phyloP scores from a whole-genome alignment of 2,329 filamentous ascomycete genomes.

The Aspergillus aculeatinus region DNA sequence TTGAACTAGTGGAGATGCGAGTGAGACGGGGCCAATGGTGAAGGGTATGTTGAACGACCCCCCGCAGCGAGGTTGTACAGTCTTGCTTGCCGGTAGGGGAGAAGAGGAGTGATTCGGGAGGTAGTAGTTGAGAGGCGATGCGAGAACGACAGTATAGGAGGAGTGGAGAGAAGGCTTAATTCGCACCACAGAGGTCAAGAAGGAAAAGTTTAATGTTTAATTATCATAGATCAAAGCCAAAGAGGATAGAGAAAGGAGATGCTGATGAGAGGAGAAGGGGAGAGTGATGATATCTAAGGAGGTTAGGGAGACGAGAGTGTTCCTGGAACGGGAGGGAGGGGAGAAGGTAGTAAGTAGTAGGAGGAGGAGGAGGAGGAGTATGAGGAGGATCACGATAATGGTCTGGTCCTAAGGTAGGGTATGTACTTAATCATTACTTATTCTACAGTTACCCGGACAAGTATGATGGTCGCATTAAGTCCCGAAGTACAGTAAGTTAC shows the following conservation, averaged over 20 bases:
- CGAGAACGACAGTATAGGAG: neutral
- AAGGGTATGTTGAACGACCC: conserved; percentile 7
- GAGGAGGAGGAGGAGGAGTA: neutral
- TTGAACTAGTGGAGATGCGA: neutral
- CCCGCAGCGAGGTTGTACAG: conserved; percentile 13
- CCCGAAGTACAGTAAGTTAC: neutral
- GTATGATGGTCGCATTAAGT: neutral
- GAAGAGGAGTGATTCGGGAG: neutral
- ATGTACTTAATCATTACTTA: neutral
- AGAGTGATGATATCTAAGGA: neutral
- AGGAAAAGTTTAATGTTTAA: neutral
- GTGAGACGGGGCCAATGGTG: conserved; percentile 3
- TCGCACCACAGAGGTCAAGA: neutral
- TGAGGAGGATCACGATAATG: neutral
- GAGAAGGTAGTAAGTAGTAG: neutral
- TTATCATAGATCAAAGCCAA: neutral
- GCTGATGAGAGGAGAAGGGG: neutral
- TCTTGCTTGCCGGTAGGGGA: neutral
- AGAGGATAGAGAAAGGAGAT: conserved; percentile 1
- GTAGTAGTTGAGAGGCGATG: neutral
- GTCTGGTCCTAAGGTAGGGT: neutral
- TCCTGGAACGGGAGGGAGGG: neutral
- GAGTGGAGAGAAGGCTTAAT: neutral
- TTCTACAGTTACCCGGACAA: neutral
- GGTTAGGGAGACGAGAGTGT: neutral